Evolutionary conservation across 2,329 filamentous ascomycete genomes (phyloP).

Genomic region (Daldinia sp.): DNA sequence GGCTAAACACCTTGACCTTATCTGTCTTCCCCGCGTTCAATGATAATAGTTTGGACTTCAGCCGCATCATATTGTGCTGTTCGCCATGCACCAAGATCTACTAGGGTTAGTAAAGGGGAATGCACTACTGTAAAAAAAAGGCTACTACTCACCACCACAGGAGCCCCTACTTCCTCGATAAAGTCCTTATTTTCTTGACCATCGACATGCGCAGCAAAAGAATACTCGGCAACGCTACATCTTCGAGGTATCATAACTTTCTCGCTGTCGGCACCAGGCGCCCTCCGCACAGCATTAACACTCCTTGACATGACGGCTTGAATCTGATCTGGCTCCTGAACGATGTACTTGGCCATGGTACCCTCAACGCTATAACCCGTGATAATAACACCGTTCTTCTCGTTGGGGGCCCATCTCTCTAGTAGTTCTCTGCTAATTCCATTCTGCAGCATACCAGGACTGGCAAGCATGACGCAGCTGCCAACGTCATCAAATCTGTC

Average conservation of each 20-base stretch:
- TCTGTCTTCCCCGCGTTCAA: constrained; percentile 83
- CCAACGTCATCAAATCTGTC: constrained; percentile 97
- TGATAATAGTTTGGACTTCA: constrained; percentile 95
- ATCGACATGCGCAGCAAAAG: constrained; percentile 96
- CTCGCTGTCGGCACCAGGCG: constrained; percentile 77
- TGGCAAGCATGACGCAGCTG: constrained; percentile 96
- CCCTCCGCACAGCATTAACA: constrained; percentile 71
- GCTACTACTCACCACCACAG: constrained; percentile 85
- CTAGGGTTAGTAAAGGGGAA: constrained; percentile 27
- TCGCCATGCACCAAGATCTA: constrained; percentile 97
- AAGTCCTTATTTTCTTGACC: constrained; percentile 96
- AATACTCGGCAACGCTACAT: constrained; percentile 94
- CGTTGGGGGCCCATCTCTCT: constrained; percentile 94
- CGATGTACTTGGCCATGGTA: constrained; percentile 96
- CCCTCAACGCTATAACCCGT: constrained; percentile 99
- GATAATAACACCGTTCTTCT: constrained; percentile 98
- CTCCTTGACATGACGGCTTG: constrained; percentile 90
- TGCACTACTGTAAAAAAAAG: neutral
- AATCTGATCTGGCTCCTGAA: constrained; percentile 95
- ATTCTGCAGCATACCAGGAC: constrained; percentile 97
- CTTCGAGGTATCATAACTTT: constrained; percentile 91
- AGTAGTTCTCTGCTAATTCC: constrained; percentile 93
- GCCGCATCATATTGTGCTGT: constrained; percentile 96
- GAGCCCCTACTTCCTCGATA: constrained; percentile 91
- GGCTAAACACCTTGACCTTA: constrained; percentile 93